Conservation (phyloP, 2,329 filamentous ascomycete species). For the Trichoderma harzianum region DNA sequence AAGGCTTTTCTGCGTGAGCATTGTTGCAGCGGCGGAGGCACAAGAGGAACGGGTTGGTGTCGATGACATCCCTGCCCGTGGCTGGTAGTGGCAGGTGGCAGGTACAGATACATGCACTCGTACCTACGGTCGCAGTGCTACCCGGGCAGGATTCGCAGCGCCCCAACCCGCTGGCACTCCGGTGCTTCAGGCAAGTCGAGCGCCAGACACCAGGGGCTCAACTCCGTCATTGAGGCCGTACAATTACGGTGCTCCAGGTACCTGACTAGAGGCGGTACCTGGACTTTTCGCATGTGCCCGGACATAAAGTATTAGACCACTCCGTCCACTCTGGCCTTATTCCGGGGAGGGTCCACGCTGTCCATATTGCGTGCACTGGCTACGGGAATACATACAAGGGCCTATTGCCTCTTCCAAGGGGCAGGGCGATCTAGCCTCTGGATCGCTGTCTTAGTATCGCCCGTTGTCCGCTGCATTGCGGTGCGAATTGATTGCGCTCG, state of each 20-base stretch:
- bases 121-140: too few relatives aligned
- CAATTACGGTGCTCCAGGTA: slow-evolving; percentile 2
- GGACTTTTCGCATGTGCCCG: not conserved
- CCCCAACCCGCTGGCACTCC: not conserved
- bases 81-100: not conserved
- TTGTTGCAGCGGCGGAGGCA: not conserved
- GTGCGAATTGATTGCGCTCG: not conserved
- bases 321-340: slow-evolving; percentile 7
- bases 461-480: not conserved
- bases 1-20: not conserved
- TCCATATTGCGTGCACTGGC: not conserved
- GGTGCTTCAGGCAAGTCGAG: slow-evolving; percentile 13
- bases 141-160: not conserved
- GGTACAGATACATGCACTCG: not conserved
- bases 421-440: slow-evolving; percentile 10
- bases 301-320: not conserved
- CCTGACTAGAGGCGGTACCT: not conserved
- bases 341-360: not conserved
- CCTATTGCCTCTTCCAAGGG: not conserved
- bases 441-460: slow-evolving; percentile 3
- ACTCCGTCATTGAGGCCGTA: not conserved
- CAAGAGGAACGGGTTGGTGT: slow-evolving; percentile 1
- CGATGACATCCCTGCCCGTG: slow-evolving; percentile 9
- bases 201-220: slow-evolving; percentile 6
- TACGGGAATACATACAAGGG: not conserved